Percentiles rank a stretch among this genome's conserved stretches.
These are phyloP conservation scores for Cucurbita pepo DNA, from an alignment of 306 rosid species.

Conservation along the genomic window DNA sequence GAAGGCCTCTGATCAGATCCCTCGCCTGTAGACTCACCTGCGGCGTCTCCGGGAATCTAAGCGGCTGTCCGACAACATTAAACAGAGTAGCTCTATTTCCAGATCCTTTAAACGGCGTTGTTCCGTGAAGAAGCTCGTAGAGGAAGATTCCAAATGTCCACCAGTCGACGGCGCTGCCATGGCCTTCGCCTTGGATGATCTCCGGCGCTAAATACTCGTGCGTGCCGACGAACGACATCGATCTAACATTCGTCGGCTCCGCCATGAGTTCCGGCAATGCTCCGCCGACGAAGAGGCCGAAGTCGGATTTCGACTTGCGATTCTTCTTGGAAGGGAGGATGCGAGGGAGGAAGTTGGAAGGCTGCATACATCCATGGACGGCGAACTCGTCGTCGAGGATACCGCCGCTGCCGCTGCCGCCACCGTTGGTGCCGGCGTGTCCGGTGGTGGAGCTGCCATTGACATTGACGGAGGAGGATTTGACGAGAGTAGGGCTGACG, in stretches of 20 bases:
- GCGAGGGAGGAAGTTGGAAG: constrained; percentile 28
- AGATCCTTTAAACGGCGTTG: constrained; percentile 41
- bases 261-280: constrained; percentile 40
- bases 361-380: constrained; percentile 31
- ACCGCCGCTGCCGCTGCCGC: neutral
- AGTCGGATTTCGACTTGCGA: constrained; percentile 18
- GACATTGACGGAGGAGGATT: constrained; percentile 1
- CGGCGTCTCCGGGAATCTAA: neutral
- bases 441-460: neutral
- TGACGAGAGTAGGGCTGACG: constrained; percentile 7
- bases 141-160: constrained; percentile 46
- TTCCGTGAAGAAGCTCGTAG: constrained; percentile 30
- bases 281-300: constrained; percentile 10
- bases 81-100: constrained; percentile 5
- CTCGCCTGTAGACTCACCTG: neutral
- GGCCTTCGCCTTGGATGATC: constrained; percentile 41
- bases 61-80: constrained; percentile 7
- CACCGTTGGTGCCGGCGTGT: neutral
- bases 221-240: constrained; percentile 40
- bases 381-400: constrained; percentile 5
- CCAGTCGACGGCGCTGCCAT: constrained; percentile 51
- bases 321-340: constrained; percentile 23
- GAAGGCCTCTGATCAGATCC: constrained; percentile 6
- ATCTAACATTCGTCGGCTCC: constrained; percentile 35
- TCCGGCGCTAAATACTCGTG: constrained; percentile 46